phyloP scores from a whole-genome alignment of 169 alveolate genomes.

The Cryptosporidium parvum region DNA sequence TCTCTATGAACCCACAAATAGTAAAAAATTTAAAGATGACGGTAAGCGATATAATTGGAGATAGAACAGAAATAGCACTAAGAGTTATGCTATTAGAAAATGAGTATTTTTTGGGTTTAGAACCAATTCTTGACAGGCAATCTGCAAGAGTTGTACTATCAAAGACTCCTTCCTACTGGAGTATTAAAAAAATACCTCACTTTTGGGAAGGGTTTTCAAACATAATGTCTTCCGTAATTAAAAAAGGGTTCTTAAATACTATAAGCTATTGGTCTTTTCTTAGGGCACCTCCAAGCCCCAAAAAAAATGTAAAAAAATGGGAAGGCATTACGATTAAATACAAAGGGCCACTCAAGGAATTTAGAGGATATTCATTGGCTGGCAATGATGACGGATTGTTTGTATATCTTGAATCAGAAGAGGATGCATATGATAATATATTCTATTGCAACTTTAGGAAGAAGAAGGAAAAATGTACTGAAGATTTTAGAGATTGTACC shows the following conservation, averaged over 20 bases:
- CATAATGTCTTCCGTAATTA: constrained; percentile 63
- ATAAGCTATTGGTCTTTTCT: constrained; percentile 72
- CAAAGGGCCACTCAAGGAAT: constrained; percentile 56
- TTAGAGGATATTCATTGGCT: constrained; percentile 58
- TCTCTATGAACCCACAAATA: background rate
- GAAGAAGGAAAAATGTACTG: background rate
- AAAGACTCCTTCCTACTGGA: constrained; percentile 71
- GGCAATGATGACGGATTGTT: constrained; percentile 71
- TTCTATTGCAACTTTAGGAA: constrained; percentile 44
- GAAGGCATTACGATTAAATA: constrained; percentile 65
- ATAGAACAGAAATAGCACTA: constrained; percentile 63
- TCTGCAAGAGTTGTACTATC: constrained; percentile 67
- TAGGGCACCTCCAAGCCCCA: constrained; percentile 70
- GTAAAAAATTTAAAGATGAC: constrained; percentile 36
- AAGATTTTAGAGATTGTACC: background rate
- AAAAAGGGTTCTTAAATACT: constrained; percentile 66
- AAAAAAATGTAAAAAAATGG: constrained; percentile 53
- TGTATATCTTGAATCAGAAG: constrained; percentile 66
- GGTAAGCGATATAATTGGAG: constrained; percentile 55
- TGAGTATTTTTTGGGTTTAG: constrained; percentile 59
- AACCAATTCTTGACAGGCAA: constrained; percentile 33
- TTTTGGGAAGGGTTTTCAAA: constrained; percentile 71
- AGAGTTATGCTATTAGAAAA: constrained; percentile 8
- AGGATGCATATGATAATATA: constrained; percentile 65
- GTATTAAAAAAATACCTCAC: constrained; percentile 56